Percentiles rank a stretch among this genome's conserved stretches.
phyloP scores from a whole-genome alignment of 2,329 filamentous ascomycete species.

The Colletotrichum lini region DNA sequence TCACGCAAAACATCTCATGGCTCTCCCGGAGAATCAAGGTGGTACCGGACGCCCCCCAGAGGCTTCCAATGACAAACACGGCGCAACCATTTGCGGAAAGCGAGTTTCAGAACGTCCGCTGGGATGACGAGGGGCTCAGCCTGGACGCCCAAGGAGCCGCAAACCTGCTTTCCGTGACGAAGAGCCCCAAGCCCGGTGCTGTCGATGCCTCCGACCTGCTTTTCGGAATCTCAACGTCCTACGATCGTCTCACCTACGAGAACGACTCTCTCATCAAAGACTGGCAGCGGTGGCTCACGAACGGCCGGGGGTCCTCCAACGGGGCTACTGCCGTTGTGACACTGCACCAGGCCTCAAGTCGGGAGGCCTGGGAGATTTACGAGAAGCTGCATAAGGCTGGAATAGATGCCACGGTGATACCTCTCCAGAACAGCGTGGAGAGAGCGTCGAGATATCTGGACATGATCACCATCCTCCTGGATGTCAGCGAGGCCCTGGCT shows the following conservation, averaged over 20 bases:
- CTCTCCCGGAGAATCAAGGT: conserved; percentile 25
- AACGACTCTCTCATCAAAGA: conserved; percentile 57
- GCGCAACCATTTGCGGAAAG: conserved; percentile 11
- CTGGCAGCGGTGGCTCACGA: conserved; percentile 63
- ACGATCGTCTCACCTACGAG: conserved; percentile 54
- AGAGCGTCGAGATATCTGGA: conserved; percentile 55
- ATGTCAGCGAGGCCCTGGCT: conserved; percentile 51
- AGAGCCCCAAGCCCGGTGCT: conserved; percentile 49
- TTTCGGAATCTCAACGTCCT: conserved; percentile 56
- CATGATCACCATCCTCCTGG: conserved; percentile 53
- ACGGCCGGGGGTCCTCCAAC: conserved; percentile 56
- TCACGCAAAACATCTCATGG: conserved; percentile 30
- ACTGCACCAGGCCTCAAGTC: conserved; percentile 55
- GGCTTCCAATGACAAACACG: conserved; percentile 21
- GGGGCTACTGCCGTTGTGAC: conserved; percentile 60
- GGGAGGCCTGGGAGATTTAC: conserved; percentile 52
- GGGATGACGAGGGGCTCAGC: conserved; percentile 15
- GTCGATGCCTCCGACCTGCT: conserved; percentile 56
- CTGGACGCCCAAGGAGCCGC: neutral
- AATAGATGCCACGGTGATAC: conserved; percentile 48
- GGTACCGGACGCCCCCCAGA: neutral
- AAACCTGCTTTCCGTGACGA: conserved; percentile 53
- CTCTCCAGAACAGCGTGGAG: conserved; percentile 51
- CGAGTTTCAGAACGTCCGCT: conserved; percentile 22
- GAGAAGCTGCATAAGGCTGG: conserved; percentile 27